phyloP scores from a whole-genome alignment of 371 early-diverging fungal species.

The Apophysomyces sp. region DNA sequence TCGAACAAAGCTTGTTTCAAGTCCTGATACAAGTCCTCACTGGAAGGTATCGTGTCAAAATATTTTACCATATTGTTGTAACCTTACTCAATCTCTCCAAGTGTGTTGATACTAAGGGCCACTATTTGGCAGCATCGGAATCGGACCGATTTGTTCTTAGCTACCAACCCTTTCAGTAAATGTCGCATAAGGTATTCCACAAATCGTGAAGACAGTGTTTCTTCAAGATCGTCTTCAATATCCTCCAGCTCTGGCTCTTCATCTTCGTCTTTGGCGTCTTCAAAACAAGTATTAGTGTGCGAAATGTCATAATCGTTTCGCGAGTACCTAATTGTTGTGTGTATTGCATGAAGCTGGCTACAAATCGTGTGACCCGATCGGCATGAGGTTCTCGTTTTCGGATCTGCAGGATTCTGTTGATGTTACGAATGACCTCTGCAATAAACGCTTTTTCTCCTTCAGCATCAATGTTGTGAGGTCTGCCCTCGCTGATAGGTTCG shows the following conservation, averaged over 20 bases:
- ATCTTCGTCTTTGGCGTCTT: constrained; percentile 9
- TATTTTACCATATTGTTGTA: not conserved
- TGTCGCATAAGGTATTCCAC: constrained; percentile 68
- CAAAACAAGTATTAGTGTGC: not conserved
- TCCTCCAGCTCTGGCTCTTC: constrained; percentile 20
- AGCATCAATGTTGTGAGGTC: constrained; percentile 38
- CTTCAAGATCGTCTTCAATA: constrained; percentile 38
- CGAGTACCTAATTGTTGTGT: constrained; percentile 60
- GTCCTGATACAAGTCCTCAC: constrained; percentile 75
- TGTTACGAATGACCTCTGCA: constrained; percentile 66
- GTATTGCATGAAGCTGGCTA: constrained; percentile 74
- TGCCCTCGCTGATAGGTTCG: constrained; percentile 36
- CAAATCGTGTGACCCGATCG: constrained; percentile 74
- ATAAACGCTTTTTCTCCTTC: constrained; percentile 67
- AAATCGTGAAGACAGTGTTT: constrained; percentile 71
- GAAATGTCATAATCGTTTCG: not conserved
- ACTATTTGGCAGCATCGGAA: constrained; percentile 79
- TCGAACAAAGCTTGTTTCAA: constrained; percentile 66
- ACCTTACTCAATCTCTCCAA: constrained; percentile 81
- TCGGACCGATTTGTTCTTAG: constrained; percentile 76
- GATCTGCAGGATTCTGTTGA: constrained; percentile 71
- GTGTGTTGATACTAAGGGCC: constrained; percentile 69
- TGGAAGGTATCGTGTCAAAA: constrained; percentile 9
- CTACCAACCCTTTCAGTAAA: constrained; percentile 71
- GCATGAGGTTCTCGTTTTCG: constrained; percentile 74